phyloP scores from a whole-genome alignment of 1,284 basidiomycete species.

The Austropuccinia psidii region DNA sequence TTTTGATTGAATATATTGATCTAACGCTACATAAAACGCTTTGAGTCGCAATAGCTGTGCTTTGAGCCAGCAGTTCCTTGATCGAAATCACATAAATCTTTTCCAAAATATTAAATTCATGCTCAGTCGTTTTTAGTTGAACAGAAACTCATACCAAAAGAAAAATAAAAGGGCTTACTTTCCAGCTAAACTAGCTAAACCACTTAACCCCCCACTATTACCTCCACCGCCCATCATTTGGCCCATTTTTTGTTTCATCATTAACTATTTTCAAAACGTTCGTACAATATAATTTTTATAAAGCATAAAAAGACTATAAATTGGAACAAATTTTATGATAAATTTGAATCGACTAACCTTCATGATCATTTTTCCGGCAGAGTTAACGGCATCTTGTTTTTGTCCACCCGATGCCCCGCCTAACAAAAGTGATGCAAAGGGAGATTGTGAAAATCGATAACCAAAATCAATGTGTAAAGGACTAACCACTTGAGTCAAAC shows the following conservation, averaged over 20 bases:
- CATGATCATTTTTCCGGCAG: slow-evolving; percentile 33
- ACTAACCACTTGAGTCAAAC: slow-evolving; percentile 23
- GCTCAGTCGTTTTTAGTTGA: too few relatives aligned
- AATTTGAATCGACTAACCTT: neutral
- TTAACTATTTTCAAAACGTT: neutral
- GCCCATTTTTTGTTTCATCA: slow-evolving; percentile 31
- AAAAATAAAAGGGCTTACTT: too few relatives aligned
- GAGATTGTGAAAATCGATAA: too few relatives aligned
- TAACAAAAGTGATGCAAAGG: too few relatives aligned
- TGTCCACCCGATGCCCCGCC: slow-evolving; percentile 21
- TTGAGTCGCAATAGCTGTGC: too few relatives aligned
- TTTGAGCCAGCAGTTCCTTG: too few relatives aligned
- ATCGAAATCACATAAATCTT: too few relatives aligned
- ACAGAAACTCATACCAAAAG: too few relatives aligned
- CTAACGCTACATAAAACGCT: too few relatives aligned
- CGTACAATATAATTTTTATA: neutral
- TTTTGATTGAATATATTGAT: too few relatives aligned
- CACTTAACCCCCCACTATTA: slow-evolving; percentile 18
- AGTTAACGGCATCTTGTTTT: slow-evolving; percentile 36
- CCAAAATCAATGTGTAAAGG: too few relatives aligned
- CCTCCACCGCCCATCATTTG: slow-evolving; percentile 24
- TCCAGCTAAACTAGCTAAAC: slow-evolving; percentile 20
- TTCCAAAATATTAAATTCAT: too few relatives aligned
- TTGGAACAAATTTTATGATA: neutral
- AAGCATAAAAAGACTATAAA: neutral